Evolutionary conservation across 805 yeast species (phyloP).

Genomic region (Saturnispora saitoi): DNA sequence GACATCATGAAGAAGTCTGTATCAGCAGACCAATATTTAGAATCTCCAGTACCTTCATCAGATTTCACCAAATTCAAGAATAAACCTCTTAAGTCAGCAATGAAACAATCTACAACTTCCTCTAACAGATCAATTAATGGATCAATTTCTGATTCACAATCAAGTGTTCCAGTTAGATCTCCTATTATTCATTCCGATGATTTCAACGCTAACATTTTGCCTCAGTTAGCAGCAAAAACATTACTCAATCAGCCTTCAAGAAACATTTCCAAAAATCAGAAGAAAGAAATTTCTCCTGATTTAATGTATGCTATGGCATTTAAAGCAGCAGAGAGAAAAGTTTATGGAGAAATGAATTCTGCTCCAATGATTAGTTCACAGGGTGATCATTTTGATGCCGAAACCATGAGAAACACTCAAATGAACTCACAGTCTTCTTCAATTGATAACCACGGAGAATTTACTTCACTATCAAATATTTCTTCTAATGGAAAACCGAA

Average conservation of each 20-base stretch:
- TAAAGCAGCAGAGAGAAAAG: slow-evolving; percentile 47
- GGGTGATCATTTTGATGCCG: slow-evolving; percentile 15
- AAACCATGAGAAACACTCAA: slow-evolving; percentile 22
- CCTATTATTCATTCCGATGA: background rate
- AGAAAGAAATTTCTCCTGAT: slow-evolving; percentile 29
- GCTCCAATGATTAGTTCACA: background rate
- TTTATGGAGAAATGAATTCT: slow-evolving; percentile 36
- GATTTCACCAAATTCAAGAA: background rate
- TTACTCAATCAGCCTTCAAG: background rate
- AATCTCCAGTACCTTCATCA: background rate
- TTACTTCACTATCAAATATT: background rate
- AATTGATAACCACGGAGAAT: background rate
- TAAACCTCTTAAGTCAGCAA: slow-evolving; percentile 4
- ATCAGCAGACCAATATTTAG: background rate
- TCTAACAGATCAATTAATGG: background rate
- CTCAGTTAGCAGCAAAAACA: background rate
- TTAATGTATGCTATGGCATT: slow-evolving; percentile 50
- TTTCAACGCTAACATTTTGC: background rate
- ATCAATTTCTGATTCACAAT: background rate
- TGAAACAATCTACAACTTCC: slow-evolving; percentile 2
- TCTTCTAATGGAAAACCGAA: background rate
- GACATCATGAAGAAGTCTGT: background rate
- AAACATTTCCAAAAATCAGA: background rate
- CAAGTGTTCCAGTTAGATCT: background rate
- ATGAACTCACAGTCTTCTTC: slow-evolving; percentile 15